These are phyloP conservation scores for Erysimum cheiri DNA, from an alignment of 441 rosid genomes.

Conservation along the genomic window DNA sequence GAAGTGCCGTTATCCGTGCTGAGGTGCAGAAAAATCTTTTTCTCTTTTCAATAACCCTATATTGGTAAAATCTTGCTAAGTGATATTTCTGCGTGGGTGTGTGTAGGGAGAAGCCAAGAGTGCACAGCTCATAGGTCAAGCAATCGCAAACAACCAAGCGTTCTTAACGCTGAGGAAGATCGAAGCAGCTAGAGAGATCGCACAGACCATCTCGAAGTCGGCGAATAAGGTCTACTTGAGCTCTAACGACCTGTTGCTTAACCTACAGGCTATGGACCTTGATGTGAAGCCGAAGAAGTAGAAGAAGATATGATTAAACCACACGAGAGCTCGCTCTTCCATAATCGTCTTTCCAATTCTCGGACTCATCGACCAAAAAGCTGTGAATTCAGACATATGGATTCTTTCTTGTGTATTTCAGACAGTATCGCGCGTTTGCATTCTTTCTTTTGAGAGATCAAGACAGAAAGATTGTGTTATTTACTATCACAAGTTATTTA, in stretches of 20 bases:
- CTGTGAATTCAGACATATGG: neutral
- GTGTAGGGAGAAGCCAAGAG: conserved; percentile 85
- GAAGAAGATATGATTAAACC: neutral
- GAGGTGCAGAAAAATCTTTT: conserved; percentile 53
- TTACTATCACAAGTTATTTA: neutral
- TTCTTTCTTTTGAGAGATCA: neutral
- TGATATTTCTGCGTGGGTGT: neutral
- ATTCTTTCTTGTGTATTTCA: conserved; percentile 7
- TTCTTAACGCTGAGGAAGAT: conserved; percentile 82
- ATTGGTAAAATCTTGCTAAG: conserved; percentile 1
- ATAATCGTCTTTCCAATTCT: neutral
- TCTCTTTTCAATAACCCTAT: neutral
- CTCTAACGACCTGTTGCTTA: conserved; percentile 72
- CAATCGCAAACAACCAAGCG: conserved; percentile 91
- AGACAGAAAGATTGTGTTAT: neutral
- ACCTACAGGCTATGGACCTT: conserved; percentile 76
- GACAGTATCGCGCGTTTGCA: conserved; percentile 1
- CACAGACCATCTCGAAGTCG: conserved; percentile 71
- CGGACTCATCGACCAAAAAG: neutral
- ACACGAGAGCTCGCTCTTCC: neutral
- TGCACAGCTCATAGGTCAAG: conserved; percentile 90
- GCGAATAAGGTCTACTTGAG: conserved; percentile 77
- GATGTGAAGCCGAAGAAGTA: conserved; percentile 36
- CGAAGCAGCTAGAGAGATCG: conserved; percentile 94
- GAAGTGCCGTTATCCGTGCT: conserved; percentile 85